phyloP scores from a whole-genome alignment of 2,329 filamentous ascomycete genomes.

The Didymella pinodella region DNA sequence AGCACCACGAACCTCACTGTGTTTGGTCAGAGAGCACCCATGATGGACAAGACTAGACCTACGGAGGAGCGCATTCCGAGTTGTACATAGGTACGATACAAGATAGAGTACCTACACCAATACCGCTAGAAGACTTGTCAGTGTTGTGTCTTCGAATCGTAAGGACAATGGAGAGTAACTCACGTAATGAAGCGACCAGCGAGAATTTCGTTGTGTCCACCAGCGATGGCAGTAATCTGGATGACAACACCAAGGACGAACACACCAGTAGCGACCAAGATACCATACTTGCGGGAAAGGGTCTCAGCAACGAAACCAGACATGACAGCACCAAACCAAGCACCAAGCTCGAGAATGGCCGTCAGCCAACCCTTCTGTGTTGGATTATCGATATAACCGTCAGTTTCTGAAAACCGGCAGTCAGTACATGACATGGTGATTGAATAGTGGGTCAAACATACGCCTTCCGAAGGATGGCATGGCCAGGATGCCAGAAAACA shows the following conservation, averaged over 20 bases:
- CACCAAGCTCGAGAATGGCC: constrained; percentile 77
- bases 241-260: constrained; percentile 76
- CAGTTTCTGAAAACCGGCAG: constrained; percentile 51
- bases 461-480: constrained; percentile 57
- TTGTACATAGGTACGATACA: constrained; percentile 69
- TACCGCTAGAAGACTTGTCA: constrained; percentile 49
- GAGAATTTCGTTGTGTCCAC: constrained; percentile 68
- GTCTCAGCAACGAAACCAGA: constrained; percentile 76
- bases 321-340: constrained; percentile 76
- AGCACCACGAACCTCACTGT: constrained; percentile 68
- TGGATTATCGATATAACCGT: constrained; percentile 47
- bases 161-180: constrained; percentile 23
- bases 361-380: constrained; percentile 59
- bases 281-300: constrained; percentile 72
- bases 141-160: constrained; percentile 29
- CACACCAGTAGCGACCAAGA: constrained; percentile 70
- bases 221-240: constrained; percentile 68
- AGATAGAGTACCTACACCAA: constrained; percentile 73
- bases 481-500: constrained; percentile 73
- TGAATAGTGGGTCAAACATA: constrained; percentile 17
- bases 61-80: constrained; percentile 59
- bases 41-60: constrained; percentile 5
- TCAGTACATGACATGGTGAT: not conserved
- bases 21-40: constrained; percentile 49
- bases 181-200: constrained; percentile 74